phyloP scores from a whole-genome alignment of 2,329 filamentous ascomycete species.

The Aspergillaceae sp. region DNA sequence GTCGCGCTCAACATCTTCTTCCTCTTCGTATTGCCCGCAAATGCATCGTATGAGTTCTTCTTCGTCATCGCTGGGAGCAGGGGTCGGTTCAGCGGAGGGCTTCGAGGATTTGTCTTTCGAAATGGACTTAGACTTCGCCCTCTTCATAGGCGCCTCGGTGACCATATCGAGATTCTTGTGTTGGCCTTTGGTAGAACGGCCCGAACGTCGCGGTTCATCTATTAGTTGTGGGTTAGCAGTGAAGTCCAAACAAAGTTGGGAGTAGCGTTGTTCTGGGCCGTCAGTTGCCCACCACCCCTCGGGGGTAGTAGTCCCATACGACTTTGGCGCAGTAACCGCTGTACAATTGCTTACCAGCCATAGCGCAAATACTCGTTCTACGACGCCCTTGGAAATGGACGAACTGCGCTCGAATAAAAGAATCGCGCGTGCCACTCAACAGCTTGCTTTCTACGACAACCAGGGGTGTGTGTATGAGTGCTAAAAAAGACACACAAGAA shows the following conservation, averaged over 20 bases:
- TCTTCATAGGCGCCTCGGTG: slow-evolving; percentile 49
- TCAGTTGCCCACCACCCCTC: slow-evolving; percentile 1
- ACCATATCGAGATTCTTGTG: slow-evolving; percentile 76
- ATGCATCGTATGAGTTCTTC: slow-evolving; percentile 83
- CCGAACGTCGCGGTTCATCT: slow-evolving; percentile 87
- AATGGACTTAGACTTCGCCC: slow-evolving; percentile 40
- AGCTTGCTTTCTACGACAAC: slow-evolving; percentile 34
- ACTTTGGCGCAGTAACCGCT: slow-evolving; percentile 9
- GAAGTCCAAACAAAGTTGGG: slow-evolving; percentile 6
- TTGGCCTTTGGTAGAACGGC: slow-evolving; percentile 92
- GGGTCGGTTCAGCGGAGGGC: slow-evolving; percentile 39
- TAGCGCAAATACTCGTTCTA: slow-evolving; percentile 37
- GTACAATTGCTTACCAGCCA: slow-evolving; percentile 54
- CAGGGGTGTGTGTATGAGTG: slow-evolving; percentile 13
- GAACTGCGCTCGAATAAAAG: slow-evolving; percentile 10
- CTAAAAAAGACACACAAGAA: slow-evolving; percentile 33
- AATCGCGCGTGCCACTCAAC: slow-evolving; percentile 16
- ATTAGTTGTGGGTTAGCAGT: slow-evolving; percentile 35
- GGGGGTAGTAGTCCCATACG: not conserved
- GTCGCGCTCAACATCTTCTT: slow-evolving; percentile 75
- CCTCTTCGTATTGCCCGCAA: slow-evolving; percentile 77
- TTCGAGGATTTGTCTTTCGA: slow-evolving; percentile 40
- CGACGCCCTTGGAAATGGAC: slow-evolving; percentile 16
- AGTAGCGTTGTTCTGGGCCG: not conserved
- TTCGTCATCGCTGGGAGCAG: slow-evolving; percentile 44